These are phyloP conservation scores for Blastomyces emzantsi DNA, from an alignment of 2,329 filamentous ascomycete species.

Conservation along the genomic window DNA sequence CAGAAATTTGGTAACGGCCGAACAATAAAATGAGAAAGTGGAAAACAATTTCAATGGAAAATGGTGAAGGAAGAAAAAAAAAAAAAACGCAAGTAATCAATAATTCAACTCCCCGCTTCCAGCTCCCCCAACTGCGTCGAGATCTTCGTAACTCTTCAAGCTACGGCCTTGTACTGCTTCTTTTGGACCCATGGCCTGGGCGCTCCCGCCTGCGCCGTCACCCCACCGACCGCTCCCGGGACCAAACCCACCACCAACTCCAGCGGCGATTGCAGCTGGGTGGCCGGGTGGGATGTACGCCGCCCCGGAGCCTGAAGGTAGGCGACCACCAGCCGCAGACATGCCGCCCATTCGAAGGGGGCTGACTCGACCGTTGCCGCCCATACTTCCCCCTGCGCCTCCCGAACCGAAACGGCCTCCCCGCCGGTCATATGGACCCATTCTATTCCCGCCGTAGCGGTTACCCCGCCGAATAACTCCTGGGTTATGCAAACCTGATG, in stretches of 20 bases:
- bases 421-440: slow-evolving; percentile 67
- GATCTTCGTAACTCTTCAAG: slow-evolving; percentile 93
- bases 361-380: slow-evolving; percentile 39
- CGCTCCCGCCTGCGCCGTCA: slow-evolving; percentile 62
- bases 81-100: slow-evolving; percentile 35
- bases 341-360: slow-evolving; percentile 28
- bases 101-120: slow-evolving; percentile 86
- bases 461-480: slow-evolving; percentile 63
- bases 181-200: slow-evolving; percentile 66
- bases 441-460: slow-evolving; percentile 49
- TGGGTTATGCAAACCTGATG: slow-evolving; percentile 40
- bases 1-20: not conserved
- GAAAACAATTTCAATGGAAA: not conserved
- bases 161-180: slow-evolving; percentile 90
- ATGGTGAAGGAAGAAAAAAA: not conserved
- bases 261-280: slow-evolving; percentile 33
- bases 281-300: slow-evolving; percentile 34
- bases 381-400: slow-evolving; percentile 25
- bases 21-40: not conserved
- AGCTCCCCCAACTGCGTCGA: slow-evolving; percentile 71
- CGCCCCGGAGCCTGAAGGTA: slow-evolving; percentile 25
- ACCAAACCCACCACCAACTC: slow-evolving; percentile 36
- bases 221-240: slow-evolving; percentile 54
- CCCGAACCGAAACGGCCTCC: slow-evolving; percentile 45
- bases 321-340: slow-evolving; percentile 28